Conservation (phyloP, 768 basidiomycete genomes). For the Suillus subalutaceus region DNA sequence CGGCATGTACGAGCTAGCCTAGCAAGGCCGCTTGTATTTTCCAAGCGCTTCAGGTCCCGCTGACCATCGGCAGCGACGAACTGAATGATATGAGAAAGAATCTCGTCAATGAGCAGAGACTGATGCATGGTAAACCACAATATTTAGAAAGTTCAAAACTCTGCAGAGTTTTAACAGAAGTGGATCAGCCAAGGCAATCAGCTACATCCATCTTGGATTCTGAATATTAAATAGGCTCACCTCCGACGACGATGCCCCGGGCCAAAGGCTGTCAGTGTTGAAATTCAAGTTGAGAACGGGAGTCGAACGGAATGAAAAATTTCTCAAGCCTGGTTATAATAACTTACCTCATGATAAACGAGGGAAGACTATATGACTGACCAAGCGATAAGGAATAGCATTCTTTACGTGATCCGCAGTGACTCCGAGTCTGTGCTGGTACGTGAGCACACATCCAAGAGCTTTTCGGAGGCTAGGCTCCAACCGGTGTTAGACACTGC, state of each 20-base stretch:
- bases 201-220: not conserved
- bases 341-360: not conserved
- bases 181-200: not conserved
- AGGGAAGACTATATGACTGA: not conserved
- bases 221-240: conserved; percentile 2
- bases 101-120: conserved; percentile 33
- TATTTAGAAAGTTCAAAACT: not conserved
- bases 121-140: conserved; percentile 25
- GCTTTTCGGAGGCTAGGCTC: not conserved
- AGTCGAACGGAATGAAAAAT: not conserved
- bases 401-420: not conserved
- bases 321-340: conserved; percentile 5
- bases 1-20: conserved; percentile 34
- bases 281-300: not conserved
- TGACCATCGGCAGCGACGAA: conserved; percentile 26
- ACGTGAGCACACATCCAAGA: not conserved
- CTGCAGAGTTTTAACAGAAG: not conserved
- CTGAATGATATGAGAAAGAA: conserved; percentile 26
- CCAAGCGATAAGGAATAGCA: not conserved
- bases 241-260: not conserved
- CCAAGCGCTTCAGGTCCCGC: conserved; percentile 19
- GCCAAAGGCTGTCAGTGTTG: not conserved
- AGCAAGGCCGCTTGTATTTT: conserved; percentile 27
- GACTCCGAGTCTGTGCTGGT: not conserved
- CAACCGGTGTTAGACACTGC: not conserved